phyloP scores from a whole-genome alignment of 352 stramenopile species.

The Phytophthora podocarpi region DNA sequence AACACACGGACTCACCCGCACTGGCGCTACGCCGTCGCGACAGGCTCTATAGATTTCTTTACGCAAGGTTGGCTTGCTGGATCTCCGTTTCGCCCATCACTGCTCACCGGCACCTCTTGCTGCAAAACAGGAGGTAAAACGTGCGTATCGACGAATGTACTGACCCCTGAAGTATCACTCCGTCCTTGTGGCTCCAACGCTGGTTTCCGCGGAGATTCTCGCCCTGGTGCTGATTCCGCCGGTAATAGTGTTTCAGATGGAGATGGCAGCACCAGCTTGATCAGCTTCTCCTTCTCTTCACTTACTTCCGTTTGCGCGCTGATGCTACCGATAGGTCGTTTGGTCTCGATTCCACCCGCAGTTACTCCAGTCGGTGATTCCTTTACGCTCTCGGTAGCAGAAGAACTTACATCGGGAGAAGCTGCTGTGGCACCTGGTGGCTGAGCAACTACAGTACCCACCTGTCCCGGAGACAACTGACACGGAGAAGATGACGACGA shows the following conservation, averaged over 20 bases:
- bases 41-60: slow-evolving; percentile 44
- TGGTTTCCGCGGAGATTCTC: not conserved
- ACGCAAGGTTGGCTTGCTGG: slow-evolving; percentile 33
- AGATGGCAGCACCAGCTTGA: not conserved
- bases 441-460: slow-evolving; percentile 1
- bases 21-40: slow-evolving; percentile 25
- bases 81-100: slow-evolving; percentile 31
- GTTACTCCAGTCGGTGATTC: not conserved
- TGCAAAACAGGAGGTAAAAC: slow-evolving; percentile 27
- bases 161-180: slow-evolving; percentile 33
- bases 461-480: slow-evolving; percentile 4
- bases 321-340: not conserved
- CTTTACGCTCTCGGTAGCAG: slow-evolving; percentile 1
- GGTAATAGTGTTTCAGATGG: not conserved
- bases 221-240: slow-evolving; percentile 2
- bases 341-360: not conserved
- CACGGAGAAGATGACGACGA: slow-evolving; percentile 21
- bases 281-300: slow-evolving; percentile 5
- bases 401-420: slow-evolving; percentile 2
- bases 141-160: slow-evolving; percentile 35
- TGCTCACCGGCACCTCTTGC: slow-evolving; percentile 28
- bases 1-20: slow-evolving; percentile 32
- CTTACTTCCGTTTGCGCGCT: slow-evolving; percentile 3
- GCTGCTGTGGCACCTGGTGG: not conserved
- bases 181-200: slow-evolving; percentile 6